A percentile compares a stretch with the other conserved stretches of the same genome.
Conservation (phyloP, 305 asterid species). For the Ilex paraguariensis region DNA sequence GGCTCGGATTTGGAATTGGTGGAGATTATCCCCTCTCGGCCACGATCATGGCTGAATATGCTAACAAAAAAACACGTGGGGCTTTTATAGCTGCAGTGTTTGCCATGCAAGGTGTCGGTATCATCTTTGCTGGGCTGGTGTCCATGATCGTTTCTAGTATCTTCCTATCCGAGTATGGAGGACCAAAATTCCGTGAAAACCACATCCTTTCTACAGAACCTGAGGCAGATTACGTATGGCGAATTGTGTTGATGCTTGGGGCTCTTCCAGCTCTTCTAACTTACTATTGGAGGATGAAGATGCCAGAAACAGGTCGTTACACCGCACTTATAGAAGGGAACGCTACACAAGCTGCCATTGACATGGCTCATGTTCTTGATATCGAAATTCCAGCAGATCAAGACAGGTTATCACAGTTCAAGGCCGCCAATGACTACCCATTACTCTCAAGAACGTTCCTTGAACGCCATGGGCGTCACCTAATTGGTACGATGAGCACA, state of each 20-base stretch:
- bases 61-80: too few species aligned
- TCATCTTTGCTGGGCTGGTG: conserved; percentile 60
- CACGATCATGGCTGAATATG: too few species aligned
- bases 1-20: conserved; percentile 57
- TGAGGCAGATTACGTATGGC: conserved; percentile 47
- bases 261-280: too few species aligned
- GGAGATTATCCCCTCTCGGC: too few species aligned
- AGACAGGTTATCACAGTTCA: conserved; percentile 42
- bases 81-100: conserved; percentile 54
- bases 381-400: conserved; percentile 35
- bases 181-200: conserved; percentile 9
- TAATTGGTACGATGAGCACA: conserved; percentile 31
- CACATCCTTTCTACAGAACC: conserved; percentile 35
- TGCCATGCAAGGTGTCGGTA: conserved; percentile 71
- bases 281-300: too few species aligned
- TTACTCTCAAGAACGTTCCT: conserved; percentile 41
- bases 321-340: conserved; percentile 68
- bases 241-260: conserved; percentile 48
- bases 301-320: conserved; percentile 53
- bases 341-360: conserved; percentile 55
- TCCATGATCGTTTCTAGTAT: conserved; percentile 45
- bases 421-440: conserved; percentile 36
- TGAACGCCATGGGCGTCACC: conserved; percentile 41
- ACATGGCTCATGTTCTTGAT: conserved; percentile 32
- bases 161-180: conserved; percentile 24